These are phyloP conservation scores for Sclerotiophoma versabilis DNA, from an alignment of 2,329 filamentous ascomycete species.

Conservation along the genomic window DNA sequence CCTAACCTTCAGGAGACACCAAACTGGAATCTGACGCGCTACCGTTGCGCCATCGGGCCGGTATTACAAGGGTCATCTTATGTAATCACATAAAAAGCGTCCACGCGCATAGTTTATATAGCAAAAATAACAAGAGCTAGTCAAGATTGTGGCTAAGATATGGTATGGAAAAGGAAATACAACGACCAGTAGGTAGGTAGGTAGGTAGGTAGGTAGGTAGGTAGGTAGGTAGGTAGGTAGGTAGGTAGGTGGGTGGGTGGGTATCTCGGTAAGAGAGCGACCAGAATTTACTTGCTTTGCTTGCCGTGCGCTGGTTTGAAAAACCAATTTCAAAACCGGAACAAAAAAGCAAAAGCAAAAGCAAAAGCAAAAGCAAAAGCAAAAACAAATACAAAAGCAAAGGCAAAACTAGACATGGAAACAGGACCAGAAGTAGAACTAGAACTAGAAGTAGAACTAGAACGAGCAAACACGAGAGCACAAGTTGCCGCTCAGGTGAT, in stretches of 20 bases:
- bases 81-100: background rate
- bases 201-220: too few species aligned
- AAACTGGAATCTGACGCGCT: constrained; percentile 39
- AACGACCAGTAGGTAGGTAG: too few species aligned
- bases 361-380: background rate
- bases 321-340: background rate
- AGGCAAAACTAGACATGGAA: too few species aligned
- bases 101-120: constrained; percentile 2
- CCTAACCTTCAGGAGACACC: constrained; percentile 35
- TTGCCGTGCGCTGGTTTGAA: background rate
- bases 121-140: too few species aligned
- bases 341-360: background rate
- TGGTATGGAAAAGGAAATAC: too few species aligned
- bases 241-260: too few species aligned
- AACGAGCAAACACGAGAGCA: too few species aligned
- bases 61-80: background rate
- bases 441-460: too few species aligned
- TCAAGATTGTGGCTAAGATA: too few species aligned
- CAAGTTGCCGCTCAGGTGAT: too few species aligned
- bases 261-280: constrained; percentile 28
- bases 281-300: constrained; percentile 13
- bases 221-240: too few species aligned
- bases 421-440: too few species aligned
- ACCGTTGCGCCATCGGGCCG: constrained; percentile 36
- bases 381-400: background rate